phyloP scores from a whole-genome alignment of 192 early-diverging fungal species.

The Piromyces finnis region DNA sequence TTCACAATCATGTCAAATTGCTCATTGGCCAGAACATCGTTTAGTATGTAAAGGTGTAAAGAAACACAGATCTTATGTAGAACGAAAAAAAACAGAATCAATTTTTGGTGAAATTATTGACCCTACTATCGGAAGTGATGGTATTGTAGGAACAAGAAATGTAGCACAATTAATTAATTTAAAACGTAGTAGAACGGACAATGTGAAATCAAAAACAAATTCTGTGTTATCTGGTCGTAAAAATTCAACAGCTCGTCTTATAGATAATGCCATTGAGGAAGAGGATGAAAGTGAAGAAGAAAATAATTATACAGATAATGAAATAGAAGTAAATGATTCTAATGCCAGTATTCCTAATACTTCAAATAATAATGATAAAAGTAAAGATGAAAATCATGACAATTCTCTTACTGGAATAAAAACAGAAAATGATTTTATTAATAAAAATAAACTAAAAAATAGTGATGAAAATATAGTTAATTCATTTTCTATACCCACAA shows the following conservation, averaged over 20 bases:
- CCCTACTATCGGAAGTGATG: neutral
- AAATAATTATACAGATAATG: neutral
- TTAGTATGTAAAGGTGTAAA: neutral
- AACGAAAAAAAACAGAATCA: neutral
- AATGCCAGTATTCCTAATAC: too few relatives aligned
- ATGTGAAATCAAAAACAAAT: neutral
- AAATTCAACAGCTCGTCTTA: neutral
- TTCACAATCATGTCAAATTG: neutral
- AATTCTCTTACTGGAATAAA: too few relatives aligned
- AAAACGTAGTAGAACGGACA: neutral
- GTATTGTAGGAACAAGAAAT: neutral
- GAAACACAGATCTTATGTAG: neutral
- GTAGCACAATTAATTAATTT: neutral
- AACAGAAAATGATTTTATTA: too few relatives aligned
- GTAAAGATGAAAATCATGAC: too few relatives aligned
- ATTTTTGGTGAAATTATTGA: neutral
- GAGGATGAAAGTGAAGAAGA: neutral
- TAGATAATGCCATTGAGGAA: neutral
- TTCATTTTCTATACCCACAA: too few relatives aligned
- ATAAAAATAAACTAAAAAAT: too few relatives aligned
- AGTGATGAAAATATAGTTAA: too few relatives aligned
- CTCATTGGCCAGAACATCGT: neutral
- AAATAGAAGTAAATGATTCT: too few relatives aligned
- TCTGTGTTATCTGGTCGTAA: neutral
- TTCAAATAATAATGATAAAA: too few relatives aligned